These are phyloP conservation scores for Yamadazyma kanchanaburiensis DNA, from an alignment of 1,139 yeast species.

Conservation along the genomic window DNA sequence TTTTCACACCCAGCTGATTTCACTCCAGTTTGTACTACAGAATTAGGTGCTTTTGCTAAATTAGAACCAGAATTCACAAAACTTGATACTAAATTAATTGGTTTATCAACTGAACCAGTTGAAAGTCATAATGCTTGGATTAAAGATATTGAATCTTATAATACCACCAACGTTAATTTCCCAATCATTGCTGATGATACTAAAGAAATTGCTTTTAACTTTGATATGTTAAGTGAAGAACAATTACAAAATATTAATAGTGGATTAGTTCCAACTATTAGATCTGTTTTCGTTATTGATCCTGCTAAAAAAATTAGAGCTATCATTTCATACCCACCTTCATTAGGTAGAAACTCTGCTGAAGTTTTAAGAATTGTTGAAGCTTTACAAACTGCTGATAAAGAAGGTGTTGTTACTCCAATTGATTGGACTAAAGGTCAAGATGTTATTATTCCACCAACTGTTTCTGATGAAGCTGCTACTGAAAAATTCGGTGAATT, in stretches of 20 bases:
- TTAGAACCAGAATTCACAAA: slow-evolving; percentile 77
- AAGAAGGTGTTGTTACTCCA: slow-evolving; percentile 72
- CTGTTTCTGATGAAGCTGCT: slow-evolving; percentile 70
- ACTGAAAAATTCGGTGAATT: slow-evolving; percentile 78
- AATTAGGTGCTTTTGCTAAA: slow-evolving; percentile 86
- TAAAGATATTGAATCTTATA: slow-evolving; percentile 75
- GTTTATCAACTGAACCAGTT: slow-evolving; percentile 66
- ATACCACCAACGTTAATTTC: slow-evolving; percentile 63
- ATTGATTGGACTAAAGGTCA: slow-evolving; percentile 87
- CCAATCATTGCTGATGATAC: slow-evolving; percentile 79
- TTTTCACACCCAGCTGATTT: slow-evolving; percentile 94
- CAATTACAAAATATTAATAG: slow-evolving; percentile 64
- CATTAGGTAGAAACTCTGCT: slow-evolving; percentile 86
- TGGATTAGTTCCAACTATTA: slow-evolving; percentile 64
- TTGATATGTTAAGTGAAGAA: slow-evolving; percentile 59
- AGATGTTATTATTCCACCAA: slow-evolving; percentile 80
- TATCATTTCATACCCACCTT: slow-evolving; percentile 76
- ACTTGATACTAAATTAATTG: slow-evolving; percentile 80
- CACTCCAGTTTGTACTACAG: slow-evolving; percentile 95
- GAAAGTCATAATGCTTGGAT: slow-evolving; percentile 69
- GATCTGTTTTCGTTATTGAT: slow-evolving; percentile 82
- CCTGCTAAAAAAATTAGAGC: slow-evolving; percentile 73
- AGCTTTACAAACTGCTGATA: slow-evolving; percentile 74
- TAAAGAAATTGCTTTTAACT: slow-evolving; percentile 64
- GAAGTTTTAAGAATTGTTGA: slow-evolving; percentile 81